phyloP scores from a whole-genome alignment of 2,329 filamentous ascomycete genomes.

The Diplodia scrobiculata region DNA sequence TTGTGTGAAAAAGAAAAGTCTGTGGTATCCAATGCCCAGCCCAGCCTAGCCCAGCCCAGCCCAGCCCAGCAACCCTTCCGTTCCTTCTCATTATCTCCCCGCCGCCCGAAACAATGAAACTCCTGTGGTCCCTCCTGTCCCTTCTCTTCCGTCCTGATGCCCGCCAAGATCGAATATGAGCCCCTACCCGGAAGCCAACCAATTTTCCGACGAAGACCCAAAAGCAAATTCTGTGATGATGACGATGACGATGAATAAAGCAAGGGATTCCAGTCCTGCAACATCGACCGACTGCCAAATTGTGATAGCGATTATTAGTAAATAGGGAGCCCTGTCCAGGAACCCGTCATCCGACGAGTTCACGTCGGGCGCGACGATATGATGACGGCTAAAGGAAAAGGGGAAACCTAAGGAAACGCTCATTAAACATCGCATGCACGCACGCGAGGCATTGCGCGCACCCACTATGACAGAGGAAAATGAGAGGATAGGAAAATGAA shows the following conservation, averaged over 20 bases:
- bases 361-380: background rate
- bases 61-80: slow-evolving; percentile 10
- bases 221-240: slow-evolving; percentile 12
- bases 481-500: slow-evolving; percentile 17
- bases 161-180: slow-evolving; percentile 13
- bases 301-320: slow-evolving; percentile 20
- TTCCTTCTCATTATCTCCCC: slow-evolving; percentile 6
- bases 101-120: slow-evolving; percentile 13
- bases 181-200: background rate
- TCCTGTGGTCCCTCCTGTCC: slow-evolving; percentile 17
- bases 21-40: slow-evolving; percentile 20
- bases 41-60: background rate
- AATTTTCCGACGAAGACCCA: slow-evolving; percentile 19
- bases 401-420: slow-evolving; percentile 23
- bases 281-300: slow-evolving; percentile 18
- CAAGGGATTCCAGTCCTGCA: slow-evolving; percentile 17
- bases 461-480: slow-evolving; percentile 16
- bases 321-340: background rate
- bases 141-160: slow-evolving; percentile 2
- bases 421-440: slow-evolving; percentile 27
- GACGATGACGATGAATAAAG: slow-evolving; percentile 18
- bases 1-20: slow-evolving; percentile 6
- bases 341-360: background rate
- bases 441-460: slow-evolving; percentile 18
- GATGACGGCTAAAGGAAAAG: slow-evolving; percentile 13